Evolutionary conservation across 2,329 filamentous ascomycete species (phyloP).

Genomic region (Trichoderma semiorbis): DNA sequence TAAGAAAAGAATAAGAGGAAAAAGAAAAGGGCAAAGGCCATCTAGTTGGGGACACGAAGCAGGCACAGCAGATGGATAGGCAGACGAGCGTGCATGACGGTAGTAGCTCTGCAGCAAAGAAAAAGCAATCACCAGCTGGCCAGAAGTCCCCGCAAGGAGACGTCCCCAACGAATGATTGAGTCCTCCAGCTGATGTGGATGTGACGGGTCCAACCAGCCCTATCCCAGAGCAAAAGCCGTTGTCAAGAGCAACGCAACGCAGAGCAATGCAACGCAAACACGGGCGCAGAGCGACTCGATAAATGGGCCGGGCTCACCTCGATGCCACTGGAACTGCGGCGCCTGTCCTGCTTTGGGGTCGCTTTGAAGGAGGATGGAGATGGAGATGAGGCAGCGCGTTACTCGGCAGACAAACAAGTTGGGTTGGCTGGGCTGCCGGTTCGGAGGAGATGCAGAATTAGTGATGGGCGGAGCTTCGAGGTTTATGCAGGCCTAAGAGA

Average conservation of each 20-base stretch:
- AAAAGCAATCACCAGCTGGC: slow-evolving; percentile 3
- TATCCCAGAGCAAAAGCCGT: slow-evolving; percentile 20
- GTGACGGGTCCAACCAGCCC: slow-evolving; percentile 11
- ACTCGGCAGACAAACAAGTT: not conserved
- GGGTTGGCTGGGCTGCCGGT: slow-evolving; percentile 4
- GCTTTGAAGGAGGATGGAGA: not conserved
- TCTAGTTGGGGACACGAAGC: slow-evolving; percentile 7
- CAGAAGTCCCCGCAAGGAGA: slow-evolving; percentile 6
- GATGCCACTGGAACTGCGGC: slow-evolving; percentile 20
- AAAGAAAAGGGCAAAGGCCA: not conserved
- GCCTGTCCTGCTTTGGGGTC: slow-evolving; percentile 1
- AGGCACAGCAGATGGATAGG: slow-evolving; percentile 7
- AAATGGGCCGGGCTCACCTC: slow-evolving; percentile 34
- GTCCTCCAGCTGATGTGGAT: slow-evolving; percentile 10
- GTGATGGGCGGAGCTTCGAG: slow-evolving; percentile 4
- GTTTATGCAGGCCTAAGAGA: slow-evolving; percentile 10
- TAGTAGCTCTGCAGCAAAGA: not conserved
- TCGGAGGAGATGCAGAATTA: slow-evolving; percentile 14
- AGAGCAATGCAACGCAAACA: slow-evolving; percentile 25
- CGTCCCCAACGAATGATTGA: slow-evolving; percentile 5
- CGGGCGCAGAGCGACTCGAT: slow-evolving; percentile 29
- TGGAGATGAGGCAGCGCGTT: not conserved
- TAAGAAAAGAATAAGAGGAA: not conserved
- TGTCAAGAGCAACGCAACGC: slow-evolving; percentile 28
- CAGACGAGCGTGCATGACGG: not conserved